Evolutionary conservation across 164 flowering plant species (phyloP).

Genomic region (Vitis cinerea): DNA sequence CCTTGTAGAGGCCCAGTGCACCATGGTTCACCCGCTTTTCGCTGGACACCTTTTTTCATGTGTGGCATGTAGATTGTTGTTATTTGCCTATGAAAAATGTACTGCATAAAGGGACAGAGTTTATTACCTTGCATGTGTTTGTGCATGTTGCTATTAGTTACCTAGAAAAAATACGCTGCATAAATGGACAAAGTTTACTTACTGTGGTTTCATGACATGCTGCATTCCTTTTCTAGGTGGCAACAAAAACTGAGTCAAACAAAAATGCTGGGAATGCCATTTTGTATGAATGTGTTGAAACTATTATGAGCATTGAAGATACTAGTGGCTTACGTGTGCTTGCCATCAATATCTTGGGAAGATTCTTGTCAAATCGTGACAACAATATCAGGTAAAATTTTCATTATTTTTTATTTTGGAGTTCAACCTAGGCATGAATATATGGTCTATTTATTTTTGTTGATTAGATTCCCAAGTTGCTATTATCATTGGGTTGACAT

Average conservation of each 20-base stretch:
- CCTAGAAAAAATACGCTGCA: too few species aligned
- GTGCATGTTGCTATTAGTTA: too few species aligned
- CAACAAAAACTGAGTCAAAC: slow-evolving; percentile 95
- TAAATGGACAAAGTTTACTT: neutral
- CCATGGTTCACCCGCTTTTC: too few species aligned
- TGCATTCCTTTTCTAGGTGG: slow-evolving; percentile 51
- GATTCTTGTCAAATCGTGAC: slow-evolving; percentile 98
- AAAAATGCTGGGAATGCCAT: slow-evolving; percentile 99
- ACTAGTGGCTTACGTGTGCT: slow-evolving; percentile 96
- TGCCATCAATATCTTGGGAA: slow-evolving; percentile 96
- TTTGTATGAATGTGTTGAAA: slow-evolving; percentile 93
- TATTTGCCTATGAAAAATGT: too few species aligned
- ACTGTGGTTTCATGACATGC: neutral
- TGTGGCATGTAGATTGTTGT: too few species aligned
- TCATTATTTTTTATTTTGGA: neutral
- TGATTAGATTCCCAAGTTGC: too few species aligned
- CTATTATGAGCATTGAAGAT: slow-evolving; percentile 96
- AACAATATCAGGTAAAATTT: slow-evolving; percentile 87
- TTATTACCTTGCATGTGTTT: too few species aligned
- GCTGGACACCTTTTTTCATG: too few species aligned
- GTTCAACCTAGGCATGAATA: neutral
- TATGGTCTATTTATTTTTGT: too few species aligned
- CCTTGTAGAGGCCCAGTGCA: too few species aligned
- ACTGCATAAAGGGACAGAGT: too few species aligned
- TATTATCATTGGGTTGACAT: too few species aligned